These are phyloP conservation scores for Cucurbita moschata DNA, from an alignment of 306 rosid species.

Conservation along the genomic window DNA sequence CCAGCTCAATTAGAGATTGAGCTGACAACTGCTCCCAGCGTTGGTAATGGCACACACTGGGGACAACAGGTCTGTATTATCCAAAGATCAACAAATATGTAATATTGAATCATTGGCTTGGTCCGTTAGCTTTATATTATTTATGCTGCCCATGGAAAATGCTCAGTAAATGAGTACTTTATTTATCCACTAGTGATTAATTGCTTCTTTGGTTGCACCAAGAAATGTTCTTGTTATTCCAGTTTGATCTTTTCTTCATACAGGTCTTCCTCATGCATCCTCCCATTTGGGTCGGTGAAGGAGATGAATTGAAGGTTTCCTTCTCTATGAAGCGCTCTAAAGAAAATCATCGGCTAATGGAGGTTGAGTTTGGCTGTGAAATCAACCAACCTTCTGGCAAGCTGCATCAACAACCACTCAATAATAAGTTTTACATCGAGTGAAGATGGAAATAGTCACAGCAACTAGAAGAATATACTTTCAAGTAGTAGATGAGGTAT, in stretches of 20 bases:
- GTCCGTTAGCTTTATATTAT: not conserved
- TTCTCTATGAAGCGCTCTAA: slow-evolving; percentile 74
- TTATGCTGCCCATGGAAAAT: not conserved
- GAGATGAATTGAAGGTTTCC: slow-evolving; percentile 51
- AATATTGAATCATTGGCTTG: not conserved
- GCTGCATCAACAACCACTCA: slow-evolving; percentile 34
- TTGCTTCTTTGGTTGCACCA: not conserved
- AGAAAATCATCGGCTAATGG: slow-evolving; percentile 93
- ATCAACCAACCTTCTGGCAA: slow-evolving; percentile 44
- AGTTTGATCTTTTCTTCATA: slow-evolving; percentile 1
- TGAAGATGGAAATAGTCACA: slow-evolving; percentile 24
- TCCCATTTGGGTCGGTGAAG: slow-evolving; percentile 36
- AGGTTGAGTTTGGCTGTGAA: slow-evolving; percentile 73
- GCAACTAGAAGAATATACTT: slow-evolving; percentile 10
- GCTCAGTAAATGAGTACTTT: not conserved
- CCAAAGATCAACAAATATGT: not conserved
- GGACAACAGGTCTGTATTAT: slow-evolving; percentile 73
- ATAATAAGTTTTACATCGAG: slow-evolving; percentile 65
- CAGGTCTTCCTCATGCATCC: slow-evolving; percentile 82
- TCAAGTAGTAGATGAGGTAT: slow-evolving; percentile 18
- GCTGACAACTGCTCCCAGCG: slow-evolving; percentile 85
- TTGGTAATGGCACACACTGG: slow-evolving; percentile 64
- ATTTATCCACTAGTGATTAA: not conserved
- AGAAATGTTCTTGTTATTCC: not conserved
- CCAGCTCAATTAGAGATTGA: slow-evolving; percentile 65